A percentile compares a stretch with the other conserved stretches of the same genome.
Evolutionary conservation across 257 asterid genomes (phyloP).

Genomic region (Agastache rugosa): DNA sequence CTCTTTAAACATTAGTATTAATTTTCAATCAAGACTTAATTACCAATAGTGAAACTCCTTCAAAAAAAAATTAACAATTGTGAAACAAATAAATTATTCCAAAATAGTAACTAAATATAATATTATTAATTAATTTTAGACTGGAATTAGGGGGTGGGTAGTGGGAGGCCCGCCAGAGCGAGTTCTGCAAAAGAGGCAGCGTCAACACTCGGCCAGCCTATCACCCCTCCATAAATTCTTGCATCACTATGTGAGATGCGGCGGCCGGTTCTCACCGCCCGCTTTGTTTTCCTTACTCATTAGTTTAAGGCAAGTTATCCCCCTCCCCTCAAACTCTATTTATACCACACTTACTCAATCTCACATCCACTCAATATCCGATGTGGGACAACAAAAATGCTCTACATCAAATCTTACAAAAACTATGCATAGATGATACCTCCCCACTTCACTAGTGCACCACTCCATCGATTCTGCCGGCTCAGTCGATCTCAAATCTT

Average conservation of each 20-base stretch:
- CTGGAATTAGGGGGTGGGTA: conserved; percentile 40
- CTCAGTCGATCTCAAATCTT: too few species aligned
- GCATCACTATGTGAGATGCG: conserved; percentile 61
- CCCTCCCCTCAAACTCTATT: rapidly evolving
- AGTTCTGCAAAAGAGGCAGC: conserved; percentile 99
- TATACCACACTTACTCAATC: neutral
- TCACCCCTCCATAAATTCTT: conserved; percentile 94
- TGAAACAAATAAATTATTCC: too few species aligned
- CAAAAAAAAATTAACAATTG: too few species aligned
- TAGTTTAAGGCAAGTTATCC: conserved; percentile 76
- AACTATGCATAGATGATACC: too few species aligned
- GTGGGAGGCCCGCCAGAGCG: conserved; percentile 98
- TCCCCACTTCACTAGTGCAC: too few species aligned
- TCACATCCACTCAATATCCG: neutral
- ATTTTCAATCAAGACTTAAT: too few species aligned
- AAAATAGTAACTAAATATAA: too few species aligned
- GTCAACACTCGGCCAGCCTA: conserved; percentile 98
- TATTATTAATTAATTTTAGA: neutral
- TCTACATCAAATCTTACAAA: too few species aligned
- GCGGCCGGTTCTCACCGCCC: conserved; percentile 91
- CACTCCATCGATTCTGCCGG: too few species aligned
- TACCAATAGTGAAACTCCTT: too few species aligned
- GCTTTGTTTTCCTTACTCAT: conserved; percentile 99
- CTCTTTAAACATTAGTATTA: too few species aligned
- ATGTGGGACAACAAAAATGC: conserved; percentile 31